Base-by-base conservation (phyloP, 306 rosid species). In the Quercus glauca region DNA sequence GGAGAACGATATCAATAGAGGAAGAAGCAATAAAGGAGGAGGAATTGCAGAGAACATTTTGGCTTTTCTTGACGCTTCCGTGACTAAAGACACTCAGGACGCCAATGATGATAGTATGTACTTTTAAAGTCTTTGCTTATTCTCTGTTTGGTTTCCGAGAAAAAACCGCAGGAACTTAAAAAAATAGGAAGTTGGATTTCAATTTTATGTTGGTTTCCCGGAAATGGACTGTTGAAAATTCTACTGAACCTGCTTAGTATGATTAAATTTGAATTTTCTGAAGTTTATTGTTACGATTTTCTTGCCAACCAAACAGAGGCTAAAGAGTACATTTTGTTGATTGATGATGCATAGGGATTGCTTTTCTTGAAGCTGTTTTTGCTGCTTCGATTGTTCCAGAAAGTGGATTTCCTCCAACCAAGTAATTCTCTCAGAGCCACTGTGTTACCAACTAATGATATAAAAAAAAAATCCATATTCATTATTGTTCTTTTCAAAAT, bases 311-410 rank as follows among this genome's bases (percentile, higher is more conserved):
- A 53, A 61, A 60, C 45, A 45, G 4, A 15, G 74, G 65, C 58
- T 23, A 18, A 23, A 49, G 41, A 26, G 28, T 71, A 55, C 33
- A 33, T 56, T 60, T 43, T 61, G 58, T 72, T 80, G 26, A 21
- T 85, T 78, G 41, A 17, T 78, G 18, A 17, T 78, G 11, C 21
- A 55, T 82, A 92, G 97, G 95, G 77, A 25, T 90, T 80, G 87
- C 95, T 81, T 94, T 90, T 79, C 86, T 94, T 52, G 90, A 87
- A 21, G 95, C 92, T 69, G 97, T 94, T 86, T 97, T 90, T 18
- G 87, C 90, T 68, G 86, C 90, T 80, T 87, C 94, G 31, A 74
- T 91, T 82, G 86, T 80, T n/a, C 84, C 85, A 37, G 84, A 91
- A 60, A 63, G 64, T 61, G 87, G 89, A 73, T 82, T 81, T 41